Conservation (phyloP, 352 stramenopile species). For the Globisporangium nunn region DNA sequence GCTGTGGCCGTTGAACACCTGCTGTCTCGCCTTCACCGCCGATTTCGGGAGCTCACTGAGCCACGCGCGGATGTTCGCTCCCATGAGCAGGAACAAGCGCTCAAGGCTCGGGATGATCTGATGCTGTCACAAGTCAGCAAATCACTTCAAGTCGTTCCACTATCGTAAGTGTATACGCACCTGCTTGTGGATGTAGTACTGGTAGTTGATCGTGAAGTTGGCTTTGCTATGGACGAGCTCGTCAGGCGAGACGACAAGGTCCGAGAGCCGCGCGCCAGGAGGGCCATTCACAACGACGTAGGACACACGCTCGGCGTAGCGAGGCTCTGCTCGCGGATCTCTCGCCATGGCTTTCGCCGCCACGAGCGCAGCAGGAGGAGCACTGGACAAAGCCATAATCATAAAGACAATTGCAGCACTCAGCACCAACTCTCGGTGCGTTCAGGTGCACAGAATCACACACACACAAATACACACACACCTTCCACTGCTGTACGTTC, state of each 20-base stretch:
- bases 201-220: slow-evolving; percentile 75
- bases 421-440: background rate
- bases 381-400: slow-evolving; percentile 19
- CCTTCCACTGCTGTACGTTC: slow-evolving; percentile 61
- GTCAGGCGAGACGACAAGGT: slow-evolving; percentile 84
- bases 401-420: no score
- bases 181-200: slow-evolving; percentile 92
- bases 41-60: slow-evolving; percentile 53
- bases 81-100: slow-evolving; percentile 72
- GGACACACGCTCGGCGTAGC: slow-evolving; percentile 80
- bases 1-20: slow-evolving; percentile 13
- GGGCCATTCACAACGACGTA: slow-evolving; percentile 90
- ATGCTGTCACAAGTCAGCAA: background rate
- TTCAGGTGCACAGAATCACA: background rate
- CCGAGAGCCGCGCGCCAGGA: slow-evolving; percentile 80
- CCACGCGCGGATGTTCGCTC: slow-evolving; percentile 72
- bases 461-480: background rate
- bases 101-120: slow-evolving; percentile 83
- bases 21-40: slow-evolving; percentile 45
- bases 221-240: slow-evolving; percentile 45
- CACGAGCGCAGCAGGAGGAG: slow-evolving; percentile 70
- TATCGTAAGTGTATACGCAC: slow-evolving; percentile 18
- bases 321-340: slow-evolving; percentile 67
- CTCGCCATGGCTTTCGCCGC: slow-evolving; percentile 73
- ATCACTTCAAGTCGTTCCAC: no score